Evolutionary conservation across 2,329 filamentous ascomycete species (phyloP), one percentile per base, ranked within the genome.

Genomic region (Aspergillus jensenii): DNA sequence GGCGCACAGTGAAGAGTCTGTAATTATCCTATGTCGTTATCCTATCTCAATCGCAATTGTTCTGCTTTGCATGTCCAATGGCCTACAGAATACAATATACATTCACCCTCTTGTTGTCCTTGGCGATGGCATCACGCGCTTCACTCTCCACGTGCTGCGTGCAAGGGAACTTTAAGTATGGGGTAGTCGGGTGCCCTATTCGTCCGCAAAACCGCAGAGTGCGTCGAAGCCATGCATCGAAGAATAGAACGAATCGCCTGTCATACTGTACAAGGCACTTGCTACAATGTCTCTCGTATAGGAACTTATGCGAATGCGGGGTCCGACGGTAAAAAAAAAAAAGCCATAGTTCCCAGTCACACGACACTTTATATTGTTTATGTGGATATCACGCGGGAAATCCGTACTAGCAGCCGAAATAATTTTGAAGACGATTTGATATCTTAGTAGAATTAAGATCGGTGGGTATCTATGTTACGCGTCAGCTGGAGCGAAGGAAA

Each of bases 401-500:
- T 11, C 27, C 35, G 21, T 39, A 44, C 47, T 62, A 56, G 19
- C 14, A 48, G 21, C 5, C 21, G 43, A 23, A 35, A 35, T 31
- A 35, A 35, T 31, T 55, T 41, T 51, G 31, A 19, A 51, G 46
- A 43, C 39, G 40, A 33, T 33, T 58, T 58, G 41, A 47, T 51
- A 51, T 49, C 44, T 59, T 41, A 15, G 19, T 15, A 23, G 33
- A 56, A 61, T 50, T 54, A 50, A 56, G 11, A 44, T 49, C 39
- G 43, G 21, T 43, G 48, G 27, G 40, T 47, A 21, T 58, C 58
- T 57, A 47, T 51, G 6, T n/a, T 35, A 19, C n/a, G 19, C 40
- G 62, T 71, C 51, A 71, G 68, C 56, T 61, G 27, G 41, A 40
- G 40, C 25, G 17, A 25, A 43, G 19, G 14, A 27, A n/a, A 21